phyloP scores from a whole-genome alignment of 2,329 filamentous ascomycete genomes.

The Furcasterigmium sp. region DNA sequence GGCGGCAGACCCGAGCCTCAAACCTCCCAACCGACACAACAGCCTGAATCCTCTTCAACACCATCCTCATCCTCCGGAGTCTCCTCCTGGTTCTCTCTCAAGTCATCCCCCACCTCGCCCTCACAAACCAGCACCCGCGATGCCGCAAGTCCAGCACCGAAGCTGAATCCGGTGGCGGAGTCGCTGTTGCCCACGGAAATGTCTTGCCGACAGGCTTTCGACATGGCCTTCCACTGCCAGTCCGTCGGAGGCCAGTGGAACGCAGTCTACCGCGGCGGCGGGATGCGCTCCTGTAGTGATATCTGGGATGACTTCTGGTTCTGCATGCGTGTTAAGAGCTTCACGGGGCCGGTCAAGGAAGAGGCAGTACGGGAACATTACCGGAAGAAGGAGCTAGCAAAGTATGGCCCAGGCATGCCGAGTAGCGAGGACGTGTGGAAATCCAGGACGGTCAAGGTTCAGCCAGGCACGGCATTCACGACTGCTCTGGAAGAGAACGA shows the following conservation, averaged over 20 bases:
- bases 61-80: conserved; percentile 20
- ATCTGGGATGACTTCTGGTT: conserved; percentile 96
- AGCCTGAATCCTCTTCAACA: conserved; percentile 18
- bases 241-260: conserved; percentile 88
- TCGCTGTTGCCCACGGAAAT: conserved; percentile 74
- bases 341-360: conserved; percentile 53
- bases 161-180: conserved; percentile 49
- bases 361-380: conserved; percentile 63
- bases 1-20: conserved; percentile 16
- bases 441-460: conserved; percentile 58
- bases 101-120: conserved; percentile 17
- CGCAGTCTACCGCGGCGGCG: conserved; percentile 82
- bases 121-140: conserved; percentile 13
- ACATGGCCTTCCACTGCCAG: conserved; percentile 91
- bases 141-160: conserved; percentile 15
- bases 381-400: conserved; percentile 57
- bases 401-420: conserved; percentile 55
- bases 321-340: conserved; percentile 80
- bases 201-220: conserved; percentile 87
- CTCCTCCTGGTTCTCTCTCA: conserved; percentile 23
- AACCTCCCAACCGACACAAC: conserved; percentile 14
- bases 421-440: conserved; percentile 93
- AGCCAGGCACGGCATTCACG: conserved; percentile 39
- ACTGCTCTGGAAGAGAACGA: conserved; percentile 30
- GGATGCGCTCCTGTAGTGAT: conserved; percentile 70